Evolutionary conservation across 148 eudicot species (phyloP), one percentile per base, ranked within the genome.

Genomic region (Cornus kousa): DNA sequence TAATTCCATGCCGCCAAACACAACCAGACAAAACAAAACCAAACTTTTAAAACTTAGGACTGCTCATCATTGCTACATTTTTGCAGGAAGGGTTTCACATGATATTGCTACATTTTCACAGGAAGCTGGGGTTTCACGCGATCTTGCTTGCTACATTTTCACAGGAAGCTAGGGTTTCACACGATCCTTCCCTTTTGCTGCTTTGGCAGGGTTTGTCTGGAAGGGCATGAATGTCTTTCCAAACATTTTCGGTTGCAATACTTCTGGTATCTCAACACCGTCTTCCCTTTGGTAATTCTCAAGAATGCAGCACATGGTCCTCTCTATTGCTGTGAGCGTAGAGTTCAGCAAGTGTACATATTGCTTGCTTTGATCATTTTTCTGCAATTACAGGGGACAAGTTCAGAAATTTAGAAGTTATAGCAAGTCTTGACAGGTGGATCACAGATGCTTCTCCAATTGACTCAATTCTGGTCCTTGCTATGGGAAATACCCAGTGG

Each of bases 291-390:
- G 98, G 79, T 89, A 85, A 77, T 87, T 95, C 80, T 95, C 97
- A 20, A 95, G 91, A 66, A 93, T 93, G 87, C 97, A 90, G 73
- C 99, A 95, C 53, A 95, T 72, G 19, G 97, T 95, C 80, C 97
- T 89, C 80, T 93, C 95, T 12, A 93, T 95, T 24, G 99, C 99
- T 59, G 95, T 90, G 57, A 95, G 95, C 3, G 98, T 93, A 33
- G 94, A 93, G 79, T 93, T 93, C 82, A 91, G 78, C 82, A 93
- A 57, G 82, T 95, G 97, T 43, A 91, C 94, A 31, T 93, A 95
- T 20, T 87, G 91, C 77, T 95, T 95, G 12, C 83, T 75, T 77
- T 91, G 94, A 39, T 93, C 95, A 71, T 93, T 92, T 73, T 81
- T 77, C 97, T 94, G 87, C 81, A 88, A 68, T 37, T 35, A 77